phyloP scores from a whole-genome alignment of 192 early-diverging fungal genomes.

The Linnemannia hyalina region DNA sequence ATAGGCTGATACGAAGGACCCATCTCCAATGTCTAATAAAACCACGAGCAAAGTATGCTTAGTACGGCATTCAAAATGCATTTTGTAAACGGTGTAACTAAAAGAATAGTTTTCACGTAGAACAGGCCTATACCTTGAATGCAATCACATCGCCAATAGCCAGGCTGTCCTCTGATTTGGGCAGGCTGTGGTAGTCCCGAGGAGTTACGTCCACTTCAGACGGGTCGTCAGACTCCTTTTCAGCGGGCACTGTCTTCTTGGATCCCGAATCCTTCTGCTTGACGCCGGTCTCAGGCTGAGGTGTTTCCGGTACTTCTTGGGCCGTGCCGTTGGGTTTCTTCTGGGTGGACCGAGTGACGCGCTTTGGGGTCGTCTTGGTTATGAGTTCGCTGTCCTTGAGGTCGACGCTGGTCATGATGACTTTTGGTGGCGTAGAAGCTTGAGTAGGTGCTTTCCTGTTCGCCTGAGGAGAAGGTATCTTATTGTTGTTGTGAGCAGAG shows the following conservation, averaged over 20 bases:
- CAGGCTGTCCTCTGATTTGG: constrained; percentile 11
- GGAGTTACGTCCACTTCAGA: not conserved
- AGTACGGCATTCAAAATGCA: not conserved
- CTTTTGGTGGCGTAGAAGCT: constrained; percentile 15
- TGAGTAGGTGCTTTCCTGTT: not conserved
- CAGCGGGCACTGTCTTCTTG: not conserved
- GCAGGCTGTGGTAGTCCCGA: constrained; percentile 9
- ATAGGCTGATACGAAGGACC: constrained; percentile 29
- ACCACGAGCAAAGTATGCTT: not conserved
- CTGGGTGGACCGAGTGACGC: constrained; percentile 12
- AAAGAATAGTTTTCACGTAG: not conserved
- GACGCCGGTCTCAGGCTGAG: not conserved
- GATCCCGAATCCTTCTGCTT: not conserved
- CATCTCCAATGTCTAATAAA: constrained; percentile 44
- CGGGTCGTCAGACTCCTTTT: not conserved
- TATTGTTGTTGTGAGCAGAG: not conserved
- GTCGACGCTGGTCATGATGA: constrained; percentile 39
- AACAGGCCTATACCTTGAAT: constrained; percentile 14
- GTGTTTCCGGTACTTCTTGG: not conserved
- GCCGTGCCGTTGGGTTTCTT: not conserved
- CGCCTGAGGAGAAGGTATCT: not conserved
- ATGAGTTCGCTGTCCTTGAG: constrained; percentile 13
- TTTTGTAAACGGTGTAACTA: not conserved
- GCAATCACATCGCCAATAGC: constrained; percentile 27
- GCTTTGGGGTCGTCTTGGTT: not conserved